Evolutionary conservation across 495 filamentous ascomycete genomes (phyloP).

Genomic region (Paragyromitra xinjiangensis): DNA sequence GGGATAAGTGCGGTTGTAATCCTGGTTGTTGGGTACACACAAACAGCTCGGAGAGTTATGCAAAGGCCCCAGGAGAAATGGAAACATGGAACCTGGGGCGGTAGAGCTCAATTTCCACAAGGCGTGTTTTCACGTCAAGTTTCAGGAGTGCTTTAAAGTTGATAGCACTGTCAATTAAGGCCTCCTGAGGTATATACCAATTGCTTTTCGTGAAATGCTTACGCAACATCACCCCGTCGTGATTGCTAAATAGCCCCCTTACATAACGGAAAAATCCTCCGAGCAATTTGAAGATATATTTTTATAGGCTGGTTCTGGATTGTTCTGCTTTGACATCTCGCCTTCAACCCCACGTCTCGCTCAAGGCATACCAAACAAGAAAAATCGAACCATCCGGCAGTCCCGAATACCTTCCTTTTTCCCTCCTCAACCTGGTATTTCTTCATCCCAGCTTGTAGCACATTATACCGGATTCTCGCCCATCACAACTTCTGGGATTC

Average conservation of each 20-base stretch:
- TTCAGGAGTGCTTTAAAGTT: slow-evolving; percentile 4
- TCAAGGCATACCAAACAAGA: slow-evolving; percentile 21
- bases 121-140: slow-evolving; percentile 7
- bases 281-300: background rate
- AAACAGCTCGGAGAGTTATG: background rate
- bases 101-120: background rate
- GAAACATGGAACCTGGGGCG: background rate
- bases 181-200: background rate
- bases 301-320: slow-evolving; percentile 1
- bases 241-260: background rate
- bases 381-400: background rate
- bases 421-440: background rate
- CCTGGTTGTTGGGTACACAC: slow-evolving; percentile 29
- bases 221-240: background rate
- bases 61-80: background rate
- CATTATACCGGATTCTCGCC: slow-evolving; percentile 20
- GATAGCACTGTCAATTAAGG: slow-evolving; percentile 7
- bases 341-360: background rate
- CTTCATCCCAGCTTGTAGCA: background rate
- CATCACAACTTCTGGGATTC: background rate
- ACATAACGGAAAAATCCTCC: background rate
- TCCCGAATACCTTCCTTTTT: slow-evolving; percentile 2
- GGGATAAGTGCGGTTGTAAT: background rate
- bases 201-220: slow-evolving; percentile 7
- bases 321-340: slow-evolving; percentile 9